Evolutionary conservation across 2,329 filamentous ascomycete genomes (phyloP).

Genomic region (Didymella pomorum): DNA sequence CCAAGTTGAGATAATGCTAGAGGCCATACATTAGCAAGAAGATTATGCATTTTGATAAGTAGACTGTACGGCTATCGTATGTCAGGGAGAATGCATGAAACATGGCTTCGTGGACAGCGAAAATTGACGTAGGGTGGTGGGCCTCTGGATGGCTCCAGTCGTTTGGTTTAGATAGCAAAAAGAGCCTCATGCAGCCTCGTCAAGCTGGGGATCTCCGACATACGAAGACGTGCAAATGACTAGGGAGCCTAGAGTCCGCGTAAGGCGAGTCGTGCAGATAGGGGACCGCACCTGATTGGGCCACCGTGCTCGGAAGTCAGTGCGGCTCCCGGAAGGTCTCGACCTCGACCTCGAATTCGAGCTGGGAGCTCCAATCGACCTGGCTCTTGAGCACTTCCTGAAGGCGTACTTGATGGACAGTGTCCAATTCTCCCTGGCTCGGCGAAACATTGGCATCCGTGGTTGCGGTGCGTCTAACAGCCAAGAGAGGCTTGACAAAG

Average conservation of each 20-base stretch:
- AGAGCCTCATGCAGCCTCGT: slow-evolving; percentile 10
- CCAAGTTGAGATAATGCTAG: slow-evolving; percentile 4
- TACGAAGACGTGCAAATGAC: slow-evolving; percentile 1
- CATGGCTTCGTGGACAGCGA: slow-evolving; percentile 11
- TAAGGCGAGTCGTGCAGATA: slow-evolving; percentile 8
- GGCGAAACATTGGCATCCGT: neutral
- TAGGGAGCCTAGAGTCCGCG: slow-evolving; percentile 8
- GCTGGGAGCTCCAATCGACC: slow-evolving; percentile 1
- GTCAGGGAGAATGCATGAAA: slow-evolving; percentile 3
- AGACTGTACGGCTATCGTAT: slow-evolving; percentile 7
- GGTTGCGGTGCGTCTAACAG: neutral
- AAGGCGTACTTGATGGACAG: neutral
- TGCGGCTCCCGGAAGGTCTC: slow-evolving; percentile 10
- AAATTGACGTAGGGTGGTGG: slow-evolving; percentile 9
- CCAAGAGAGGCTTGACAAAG: neutral
- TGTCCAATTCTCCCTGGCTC: neutral
- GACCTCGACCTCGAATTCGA: slow-evolving; percentile 11
- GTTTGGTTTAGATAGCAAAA: slow-evolving; percentile 9
- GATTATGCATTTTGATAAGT: slow-evolving; percentile 5
- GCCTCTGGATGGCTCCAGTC: neutral
- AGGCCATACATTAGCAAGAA: neutral
- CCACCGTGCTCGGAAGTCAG: slow-evolving; percentile 11
- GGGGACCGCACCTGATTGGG: neutral
- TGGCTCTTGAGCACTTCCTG: neutral
- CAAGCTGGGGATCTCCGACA: slow-evolving; percentile 3